Evolutionary conservation across 108 stramenopile species (phyloP), one percentile per base, ranked within the genome.

Genomic region (Cyclotella distinguenda): DNA sequence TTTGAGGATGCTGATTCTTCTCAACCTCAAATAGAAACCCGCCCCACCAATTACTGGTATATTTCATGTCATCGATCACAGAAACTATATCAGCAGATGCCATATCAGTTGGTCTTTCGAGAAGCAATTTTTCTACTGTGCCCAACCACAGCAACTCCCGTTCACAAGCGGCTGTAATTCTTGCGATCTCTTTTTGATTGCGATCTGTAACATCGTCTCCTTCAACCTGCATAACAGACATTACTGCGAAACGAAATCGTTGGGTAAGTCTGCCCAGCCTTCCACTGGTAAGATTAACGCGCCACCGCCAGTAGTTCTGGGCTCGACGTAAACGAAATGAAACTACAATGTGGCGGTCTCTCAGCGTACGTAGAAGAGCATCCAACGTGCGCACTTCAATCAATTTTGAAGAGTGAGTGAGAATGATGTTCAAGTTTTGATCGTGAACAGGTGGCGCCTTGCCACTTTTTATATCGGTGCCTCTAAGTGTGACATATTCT

Each of bases 331-430:
- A 34, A 12, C 90, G 80, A 54, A 70, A 71, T 0, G 83, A 70
- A 1, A 84, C 79, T 3, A 67, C 65, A 9, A 91, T 50, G 21
- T 88, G 78, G 3, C 90, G 84, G 62, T 91, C 86, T 15, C 90
- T 84, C 23, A 77, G 60, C 6, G 78, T 75, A 1, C 90, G 84
- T 8, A 91, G 46, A 18, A 87, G 52, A 16, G 84, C 77, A 67
- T 91, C 90, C 38, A 86, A 38, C 0, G 73, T 57, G 2, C 86
- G 70, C 8, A 85, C 54, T 55, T 91, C 87, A 35, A 75, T 68
- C 7, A 75, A 31, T 54, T 75, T 75, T 1, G 74, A 63, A 6
- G 74, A 62, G 38, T 63, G 40, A 33, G 31, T 30, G 16, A 75
- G 54, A 4, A 75, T 39, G 30, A 68, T 38, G 0, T 57, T 11